Conservation (phyloP, 2,329 filamentous ascomycete genomes). For the Colletotrichum lindemuthianum region DNA sequence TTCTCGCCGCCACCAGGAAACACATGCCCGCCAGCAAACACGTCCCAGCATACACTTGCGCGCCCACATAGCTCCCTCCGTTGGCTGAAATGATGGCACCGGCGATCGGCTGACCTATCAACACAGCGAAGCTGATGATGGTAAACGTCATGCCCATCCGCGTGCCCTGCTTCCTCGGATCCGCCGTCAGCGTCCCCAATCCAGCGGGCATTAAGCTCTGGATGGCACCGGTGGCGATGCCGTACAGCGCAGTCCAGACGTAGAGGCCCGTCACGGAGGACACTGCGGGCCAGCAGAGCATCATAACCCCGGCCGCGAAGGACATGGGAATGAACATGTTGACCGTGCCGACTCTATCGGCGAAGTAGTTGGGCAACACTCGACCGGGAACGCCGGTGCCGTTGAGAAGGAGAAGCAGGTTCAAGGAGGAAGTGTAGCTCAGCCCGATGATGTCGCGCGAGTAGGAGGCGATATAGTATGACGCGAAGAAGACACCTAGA, state of each 20-base stretch:
- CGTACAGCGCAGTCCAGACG: constrained; percentile 71
- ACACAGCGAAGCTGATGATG: constrained; percentile 62
- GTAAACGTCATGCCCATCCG: constrained; percentile 69
- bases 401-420: constrained; percentile 73
- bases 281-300: constrained; percentile 70
- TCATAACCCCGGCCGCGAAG: constrained; percentile 51
- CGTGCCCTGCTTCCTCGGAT: constrained; percentile 62
- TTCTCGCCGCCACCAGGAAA: constrained; percentile 52
- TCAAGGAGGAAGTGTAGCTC: constrained; percentile 61
- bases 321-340: constrained; percentile 67
- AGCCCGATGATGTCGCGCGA: constrained; percentile 54
- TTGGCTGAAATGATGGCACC: constrained; percentile 58
- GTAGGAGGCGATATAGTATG: constrained; percentile 67
- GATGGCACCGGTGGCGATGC: constrained; percentile 70
- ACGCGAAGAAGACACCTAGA: constrained; percentile 65
- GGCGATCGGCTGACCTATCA: constrained; percentile 62
- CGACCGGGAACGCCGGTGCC: constrained; percentile 68
- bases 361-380: constrained; percentile 65
- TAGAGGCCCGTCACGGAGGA: constrained; percentile 62
- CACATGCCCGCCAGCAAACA: constrained; percentile 53
- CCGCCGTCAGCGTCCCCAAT: constrained; percentile 63
- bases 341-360: constrained; percentile 67
- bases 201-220: constrained; percentile 74
- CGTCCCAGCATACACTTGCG: constrained; percentile 59
- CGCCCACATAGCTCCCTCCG: constrained; percentile 55